phyloP scores from a whole-genome alignment of 2,329 filamentous ascomycete species.

The Xylariomycetidae sp. region DNA sequence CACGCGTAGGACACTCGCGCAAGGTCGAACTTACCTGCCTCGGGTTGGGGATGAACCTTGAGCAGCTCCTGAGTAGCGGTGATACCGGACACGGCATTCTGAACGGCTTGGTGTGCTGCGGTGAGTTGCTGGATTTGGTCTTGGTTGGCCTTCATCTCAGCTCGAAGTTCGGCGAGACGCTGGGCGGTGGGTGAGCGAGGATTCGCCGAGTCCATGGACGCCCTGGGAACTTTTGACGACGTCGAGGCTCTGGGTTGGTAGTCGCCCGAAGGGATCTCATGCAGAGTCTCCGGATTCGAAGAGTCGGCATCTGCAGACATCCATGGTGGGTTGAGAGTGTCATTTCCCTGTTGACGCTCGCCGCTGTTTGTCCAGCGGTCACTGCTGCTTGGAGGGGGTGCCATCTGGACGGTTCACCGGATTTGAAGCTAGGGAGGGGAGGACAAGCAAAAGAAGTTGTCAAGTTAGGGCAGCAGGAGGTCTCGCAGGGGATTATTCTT shows the following conservation, averaged over 20 bases:
- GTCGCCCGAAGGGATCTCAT: slow-evolving; percentile 6
- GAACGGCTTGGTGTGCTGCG: slow-evolving; percentile 9
- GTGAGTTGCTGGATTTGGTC: slow-evolving; percentile 10
- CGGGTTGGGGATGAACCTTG: too few species aligned
- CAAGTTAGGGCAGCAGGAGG: too few species aligned
- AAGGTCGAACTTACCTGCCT: too few species aligned
- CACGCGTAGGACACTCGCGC: too few species aligned
- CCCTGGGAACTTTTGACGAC: neutral
- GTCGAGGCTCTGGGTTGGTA: neutral
- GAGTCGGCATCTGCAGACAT: slow-evolving; percentile 1
- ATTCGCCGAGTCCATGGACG: slow-evolving; percentile 3
- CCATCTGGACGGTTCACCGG: too few species aligned
- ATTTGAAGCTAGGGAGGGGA: too few species aligned
- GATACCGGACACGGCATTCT: slow-evolving; percentile 7
- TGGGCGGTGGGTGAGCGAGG: slow-evolving; percentile 3
- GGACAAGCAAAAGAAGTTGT: too few species aligned
- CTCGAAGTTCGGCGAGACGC: slow-evolving; percentile 7
- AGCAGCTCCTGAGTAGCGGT: slow-evolving; percentile 7
- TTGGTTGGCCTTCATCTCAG: slow-evolving; percentile 9
- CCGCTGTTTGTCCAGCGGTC: slow-evolving; percentile 4
- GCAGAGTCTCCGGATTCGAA: slow-evolving; percentile 8
- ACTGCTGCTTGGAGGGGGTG: too few species aligned
- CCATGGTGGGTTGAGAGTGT: slow-evolving; percentile 1
- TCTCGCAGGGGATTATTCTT: too few species aligned
- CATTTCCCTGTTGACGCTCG: neutral